Conservation (phyloP, 805 yeast species). For the Metschnikowia kofuensis region DNA sequence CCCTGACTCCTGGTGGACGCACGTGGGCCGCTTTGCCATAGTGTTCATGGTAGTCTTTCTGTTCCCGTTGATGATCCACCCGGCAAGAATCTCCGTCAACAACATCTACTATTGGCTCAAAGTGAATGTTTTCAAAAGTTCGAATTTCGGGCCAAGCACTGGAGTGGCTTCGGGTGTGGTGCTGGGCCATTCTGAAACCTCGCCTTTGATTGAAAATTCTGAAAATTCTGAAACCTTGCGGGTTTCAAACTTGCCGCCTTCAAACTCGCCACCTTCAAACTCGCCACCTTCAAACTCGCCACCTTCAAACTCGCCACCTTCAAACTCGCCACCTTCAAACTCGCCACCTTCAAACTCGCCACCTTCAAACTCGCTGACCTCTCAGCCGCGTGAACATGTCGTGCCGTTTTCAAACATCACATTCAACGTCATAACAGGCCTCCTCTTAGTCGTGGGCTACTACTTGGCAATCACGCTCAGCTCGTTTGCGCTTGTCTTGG, state of each 20-base stretch:
- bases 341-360: neutral
- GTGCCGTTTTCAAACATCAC: conserved; percentile 48
- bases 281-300: too few species aligned
- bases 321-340: neutral
- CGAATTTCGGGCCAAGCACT: neutral
- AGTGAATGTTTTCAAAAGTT: conserved; percentile 8
- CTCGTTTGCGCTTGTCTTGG: conserved; percentile 65
- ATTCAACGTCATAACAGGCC: conserved; percentile 49
- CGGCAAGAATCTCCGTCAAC: conserved; percentile 78
- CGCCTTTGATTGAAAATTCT: neutral
- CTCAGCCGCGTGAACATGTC: conserved; percentile 11
- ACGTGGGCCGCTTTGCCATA: conserved; percentile 77
- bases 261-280: too few species aligned
- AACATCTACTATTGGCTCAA: conserved; percentile 59
- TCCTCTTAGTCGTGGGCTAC: conserved; percentile 49
- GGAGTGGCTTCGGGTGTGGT: neutral
- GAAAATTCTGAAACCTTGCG: neutral
- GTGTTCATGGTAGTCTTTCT: conserved; percentile 77
- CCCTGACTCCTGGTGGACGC: conserved; percentile 56
- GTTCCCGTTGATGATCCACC: conserved; percentile 90
- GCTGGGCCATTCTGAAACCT: neutral
- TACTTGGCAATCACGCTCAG: conserved; percentile 54
- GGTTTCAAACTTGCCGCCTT: neutral
- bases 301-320: neutral
- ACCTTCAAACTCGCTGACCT: neutral